A percentile compares a stretch with the other conserved stretches of the same genome.
Evolutionary conservation across 345 rosid species (phyloP).

Genomic region (Mercurialis annua): DNA sequence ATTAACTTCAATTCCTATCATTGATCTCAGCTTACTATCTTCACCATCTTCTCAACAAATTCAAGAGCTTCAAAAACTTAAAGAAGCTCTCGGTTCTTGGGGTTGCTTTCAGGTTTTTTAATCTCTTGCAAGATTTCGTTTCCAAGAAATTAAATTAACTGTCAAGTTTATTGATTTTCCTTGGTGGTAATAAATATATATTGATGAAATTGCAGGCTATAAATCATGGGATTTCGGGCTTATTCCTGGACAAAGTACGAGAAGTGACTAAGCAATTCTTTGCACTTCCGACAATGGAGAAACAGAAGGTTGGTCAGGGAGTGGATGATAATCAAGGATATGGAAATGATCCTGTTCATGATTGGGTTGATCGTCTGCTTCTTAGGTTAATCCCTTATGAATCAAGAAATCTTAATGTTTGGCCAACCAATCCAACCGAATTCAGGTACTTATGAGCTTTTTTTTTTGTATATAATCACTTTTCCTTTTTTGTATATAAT

Average conservation of each 20-base stretch:
- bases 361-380: conserved; percentile 67
- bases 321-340: conserved; percentile 56
- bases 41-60: conserved; percentile 21
- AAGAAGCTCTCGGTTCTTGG: conserved; percentile 47
- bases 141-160: not conserved
- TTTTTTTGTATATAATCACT: not conserved
- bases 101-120: conserved; percentile 73
- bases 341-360: conserved; percentile 64
- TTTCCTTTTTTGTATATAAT: too few species aligned
- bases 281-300: conserved; percentile 50
- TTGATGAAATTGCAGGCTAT: conserved; percentile 34
- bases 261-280: conserved; percentile 50
- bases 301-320: conserved; percentile 48
- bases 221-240: conserved; percentile 56
- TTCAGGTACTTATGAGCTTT: not conserved
- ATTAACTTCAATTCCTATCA: conserved; percentile 40
- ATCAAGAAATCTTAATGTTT: conserved; percentile 4
- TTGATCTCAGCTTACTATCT: conserved; percentile 59
- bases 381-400: conserved; percentile 46
- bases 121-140: too few species aligned
- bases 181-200: too few species aligned
- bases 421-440: conserved; percentile 1
- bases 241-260: conserved; percentile 46
- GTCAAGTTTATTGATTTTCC: not conserved
- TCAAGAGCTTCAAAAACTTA: conserved; percentile 48